A percentile compares a stretch with the other conserved stretches of the same genome.
These are phyloP conservation scores for Trichosporon asahii DNA, from an alignment of 1,284 basidiomycete species.

Conservation along the genomic window DNA sequence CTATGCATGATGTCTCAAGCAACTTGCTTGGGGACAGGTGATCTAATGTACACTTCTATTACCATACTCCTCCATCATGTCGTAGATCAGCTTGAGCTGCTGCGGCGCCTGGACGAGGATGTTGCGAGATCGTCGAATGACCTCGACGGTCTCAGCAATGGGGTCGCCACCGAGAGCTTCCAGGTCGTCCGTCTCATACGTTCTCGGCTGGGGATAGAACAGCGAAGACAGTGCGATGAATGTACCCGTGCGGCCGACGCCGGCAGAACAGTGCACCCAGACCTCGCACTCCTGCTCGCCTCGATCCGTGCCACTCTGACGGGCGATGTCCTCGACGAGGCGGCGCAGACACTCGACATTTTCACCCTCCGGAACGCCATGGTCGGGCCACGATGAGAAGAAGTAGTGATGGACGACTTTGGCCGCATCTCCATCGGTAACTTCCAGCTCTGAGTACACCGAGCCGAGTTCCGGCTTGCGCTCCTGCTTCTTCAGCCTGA, in stretches of 20 bases:
- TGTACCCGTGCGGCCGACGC: slow-evolving; percentile 46
- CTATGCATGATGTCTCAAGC: background rate
- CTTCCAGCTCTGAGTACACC: slow-evolving; percentile 22
- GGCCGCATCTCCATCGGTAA: slow-evolving; percentile 4
- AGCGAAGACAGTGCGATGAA: slow-evolving; percentile 45
- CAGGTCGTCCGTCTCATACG: background rate
- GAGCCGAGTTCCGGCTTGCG: slow-evolving; percentile 12
- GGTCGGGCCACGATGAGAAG: slow-evolving; percentile 48
- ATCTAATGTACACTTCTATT: background rate
- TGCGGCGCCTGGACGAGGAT: slow-evolving; percentile 39
- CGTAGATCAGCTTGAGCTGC: slow-evolving; percentile 37
- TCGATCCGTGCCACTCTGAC: slow-evolving; percentile 18
- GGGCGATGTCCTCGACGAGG: slow-evolving; percentile 31
- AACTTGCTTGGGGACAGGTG: background rate
- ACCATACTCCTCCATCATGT: background rate
- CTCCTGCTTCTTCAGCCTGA: background rate
- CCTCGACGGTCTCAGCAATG: slow-evolving; percentile 37
- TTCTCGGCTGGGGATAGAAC: slow-evolving; percentile 12
- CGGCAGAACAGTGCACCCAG: slow-evolving; percentile 51
- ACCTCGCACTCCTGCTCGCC: slow-evolving; percentile 36
- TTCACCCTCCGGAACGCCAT: slow-evolving; percentile 41
- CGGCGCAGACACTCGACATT: slow-evolving; percentile 29
- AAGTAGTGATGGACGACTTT: slow-evolving; percentile 39
- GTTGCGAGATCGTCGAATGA: slow-evolving; percentile 39
- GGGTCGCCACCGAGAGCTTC: slow-evolving; percentile 21